A percentile compares a stretch with the other conserved stretches of the same genome.
These are phyloP conservation scores for Arabidopsis suecica DNA, from an alignment of 345 rosid species.

Conservation along the genomic window DNA sequence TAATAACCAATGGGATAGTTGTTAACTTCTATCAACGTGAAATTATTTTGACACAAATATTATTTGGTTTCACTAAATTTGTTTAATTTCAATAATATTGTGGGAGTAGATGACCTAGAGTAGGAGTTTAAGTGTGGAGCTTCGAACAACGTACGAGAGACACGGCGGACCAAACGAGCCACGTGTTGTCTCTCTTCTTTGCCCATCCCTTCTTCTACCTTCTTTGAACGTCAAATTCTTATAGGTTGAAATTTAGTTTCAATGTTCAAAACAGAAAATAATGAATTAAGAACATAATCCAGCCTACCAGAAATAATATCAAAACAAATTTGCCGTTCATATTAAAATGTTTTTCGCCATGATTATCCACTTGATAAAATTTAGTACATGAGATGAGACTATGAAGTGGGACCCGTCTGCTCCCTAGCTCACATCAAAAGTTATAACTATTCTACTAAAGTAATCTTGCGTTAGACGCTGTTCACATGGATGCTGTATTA, in stretches of 20 bases:
- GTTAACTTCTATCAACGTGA: neutral
- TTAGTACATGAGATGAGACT: conserved; percentile 22
- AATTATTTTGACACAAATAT: neutral
- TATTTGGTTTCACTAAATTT: neutral
- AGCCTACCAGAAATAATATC: neutral
- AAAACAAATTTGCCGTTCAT: neutral
- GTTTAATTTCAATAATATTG: too few species aligned
- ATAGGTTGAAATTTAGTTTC: neutral
- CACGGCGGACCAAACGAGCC: conserved; percentile 33
- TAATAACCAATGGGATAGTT: neutral
- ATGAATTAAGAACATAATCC: conserved; percentile 14
- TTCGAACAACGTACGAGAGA: conserved; percentile 46
- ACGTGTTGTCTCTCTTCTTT: conserved; percentile 26
- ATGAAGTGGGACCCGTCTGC: conserved; percentile 29
- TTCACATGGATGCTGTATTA: conserved; percentile 7
- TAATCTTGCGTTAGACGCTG: conserved; percentile 27
- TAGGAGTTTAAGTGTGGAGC: conserved; percentile 15
- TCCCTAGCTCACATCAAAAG: conserved; percentile 28
- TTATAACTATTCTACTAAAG: conserved; percentile 23
- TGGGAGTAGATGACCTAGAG: conserved; percentile 7
- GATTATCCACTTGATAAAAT: conserved; percentile 28
- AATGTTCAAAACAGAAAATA: neutral
- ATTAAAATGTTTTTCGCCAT: conserved; percentile 7
- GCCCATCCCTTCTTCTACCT: neutral
- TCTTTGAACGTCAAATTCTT: conserved; percentile 4